These are phyloP conservation scores for Nicotiana tabacum DNA, from an alignment of 257 asterid species.

Conservation along the genomic window DNA sequence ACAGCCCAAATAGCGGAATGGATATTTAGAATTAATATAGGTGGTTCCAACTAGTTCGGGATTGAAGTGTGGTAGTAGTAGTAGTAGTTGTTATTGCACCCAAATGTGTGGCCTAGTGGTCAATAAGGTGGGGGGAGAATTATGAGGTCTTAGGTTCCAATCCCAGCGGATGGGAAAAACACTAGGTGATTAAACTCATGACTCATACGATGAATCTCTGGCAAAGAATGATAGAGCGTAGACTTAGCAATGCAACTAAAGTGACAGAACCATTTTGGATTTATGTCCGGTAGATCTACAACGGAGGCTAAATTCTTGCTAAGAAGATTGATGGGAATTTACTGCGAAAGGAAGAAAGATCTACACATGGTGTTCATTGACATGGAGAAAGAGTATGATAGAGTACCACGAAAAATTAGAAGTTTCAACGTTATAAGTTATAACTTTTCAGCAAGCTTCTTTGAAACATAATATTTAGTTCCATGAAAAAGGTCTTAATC, in stretches of 20 bases:
- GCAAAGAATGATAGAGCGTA: no score
- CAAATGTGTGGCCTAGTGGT: not conserved
- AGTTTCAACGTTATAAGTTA: not conserved
- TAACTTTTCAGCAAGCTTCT: not conserved
- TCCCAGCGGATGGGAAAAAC: no score
- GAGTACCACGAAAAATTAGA: not conserved
- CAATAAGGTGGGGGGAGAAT: not conserved
- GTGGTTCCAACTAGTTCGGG: not conserved
- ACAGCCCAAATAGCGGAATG: not conserved
- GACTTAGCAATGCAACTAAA: no score
- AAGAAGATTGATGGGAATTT: no score
- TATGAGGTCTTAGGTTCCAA: no score
- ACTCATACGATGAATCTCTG: no score
- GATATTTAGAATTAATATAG: not conserved
- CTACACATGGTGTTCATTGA: no score
- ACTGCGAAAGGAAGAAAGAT: not conserved
- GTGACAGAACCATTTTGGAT: no score
- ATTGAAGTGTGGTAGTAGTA: not conserved
- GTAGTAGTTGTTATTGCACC: not conserved
- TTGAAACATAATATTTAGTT: not conserved
- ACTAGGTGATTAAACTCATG: no score
- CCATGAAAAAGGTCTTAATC: not conserved
- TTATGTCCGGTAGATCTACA: no score
- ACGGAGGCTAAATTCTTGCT: no score
- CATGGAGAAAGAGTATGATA: not conserved